These are phyloP conservation scores for Diplogelasinospora grovesii DNA, from an alignment of 495 filamentous ascomycete genomes.

Conservation along the genomic window DNA sequence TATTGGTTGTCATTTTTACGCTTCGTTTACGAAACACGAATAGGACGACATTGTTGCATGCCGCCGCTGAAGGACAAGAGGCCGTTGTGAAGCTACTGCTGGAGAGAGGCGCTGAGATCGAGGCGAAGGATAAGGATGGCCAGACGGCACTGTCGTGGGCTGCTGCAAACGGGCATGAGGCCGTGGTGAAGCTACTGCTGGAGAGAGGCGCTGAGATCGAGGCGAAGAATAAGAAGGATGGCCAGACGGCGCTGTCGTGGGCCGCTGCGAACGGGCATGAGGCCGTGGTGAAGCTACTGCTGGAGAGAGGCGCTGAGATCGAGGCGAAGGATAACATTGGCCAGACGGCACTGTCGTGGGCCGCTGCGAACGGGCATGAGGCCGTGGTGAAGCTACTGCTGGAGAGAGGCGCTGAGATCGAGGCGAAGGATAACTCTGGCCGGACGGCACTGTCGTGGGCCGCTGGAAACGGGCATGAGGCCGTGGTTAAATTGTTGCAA, in stretches of 20 bases:
- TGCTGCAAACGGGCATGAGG: neutral
- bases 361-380: neutral
- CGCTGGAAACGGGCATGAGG: neutral
- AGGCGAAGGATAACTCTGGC: neutral
- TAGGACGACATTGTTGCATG: no score
- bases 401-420: neutral
- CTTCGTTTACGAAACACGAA: no score
- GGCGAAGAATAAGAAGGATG: neutral
- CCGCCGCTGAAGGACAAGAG: no score
- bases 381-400: neutral
- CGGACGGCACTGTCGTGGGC: neutral
- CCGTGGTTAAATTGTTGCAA: neutral
- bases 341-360: neutral
- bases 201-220: neutral
- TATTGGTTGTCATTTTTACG: no score
- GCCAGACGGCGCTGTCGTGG: neutral
- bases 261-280: neutral
- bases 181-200: neutral
- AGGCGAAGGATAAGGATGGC: neutral
- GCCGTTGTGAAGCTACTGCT: neutral
- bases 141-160: neutral
- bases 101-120: neutral
- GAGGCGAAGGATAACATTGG: slow-evolving; percentile 1
- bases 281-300: neutral
- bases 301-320: neutral